Conservation (phyloP, 768 basidiomycete species). For the Psilocybe subaeruginosa region DNA sequence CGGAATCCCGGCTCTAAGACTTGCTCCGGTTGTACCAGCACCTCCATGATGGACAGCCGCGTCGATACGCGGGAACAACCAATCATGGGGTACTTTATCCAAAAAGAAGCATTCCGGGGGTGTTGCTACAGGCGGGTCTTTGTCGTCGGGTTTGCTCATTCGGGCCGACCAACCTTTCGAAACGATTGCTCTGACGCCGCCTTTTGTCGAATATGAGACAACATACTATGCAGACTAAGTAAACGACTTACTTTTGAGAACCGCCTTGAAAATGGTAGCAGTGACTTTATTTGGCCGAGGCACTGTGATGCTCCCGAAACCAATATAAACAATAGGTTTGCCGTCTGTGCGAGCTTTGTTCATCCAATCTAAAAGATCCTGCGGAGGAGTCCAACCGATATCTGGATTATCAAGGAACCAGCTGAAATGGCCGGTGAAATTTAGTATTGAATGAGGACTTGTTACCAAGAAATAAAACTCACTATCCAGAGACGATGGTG, state of each 20-base stretch:
- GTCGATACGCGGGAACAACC: constrained; percentile 63
- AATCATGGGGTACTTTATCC: constrained; percentile 72
- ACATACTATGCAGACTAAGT: background rate
- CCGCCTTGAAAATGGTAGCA: constrained; percentile 58
- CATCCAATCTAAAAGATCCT: constrained; percentile 55
- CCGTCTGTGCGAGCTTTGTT: constrained; percentile 52
- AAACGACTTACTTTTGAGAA: constrained; percentile 50
- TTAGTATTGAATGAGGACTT: background rate
- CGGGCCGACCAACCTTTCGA: constrained; percentile 71
- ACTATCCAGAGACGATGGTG: constrained; percentile 60
- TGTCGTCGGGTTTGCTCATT: constrained; percentile 42
- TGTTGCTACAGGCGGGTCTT: constrained; percentile 44
- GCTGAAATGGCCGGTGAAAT: constrained; percentile 28
- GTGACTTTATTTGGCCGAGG: constrained; percentile 60
- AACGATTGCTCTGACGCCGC: constrained; percentile 67
- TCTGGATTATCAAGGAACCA: constrained; percentile 74
- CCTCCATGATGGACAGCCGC: constrained; percentile 72
- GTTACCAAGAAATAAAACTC: constrained; percentile 21
- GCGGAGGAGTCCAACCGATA: constrained; percentile 55
- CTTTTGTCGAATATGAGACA: constrained; percentile 10
- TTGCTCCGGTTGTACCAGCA: constrained; percentile 73
- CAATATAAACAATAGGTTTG: constrained; percentile 71
- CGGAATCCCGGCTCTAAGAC: constrained; percentile 64
- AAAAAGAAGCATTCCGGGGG: constrained; percentile 58
- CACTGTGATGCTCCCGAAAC: constrained; percentile 72